phyloP scores from a whole-genome alignment of 192 early-diverging fungal genomes.

The Coemansia sp. region DNA sequence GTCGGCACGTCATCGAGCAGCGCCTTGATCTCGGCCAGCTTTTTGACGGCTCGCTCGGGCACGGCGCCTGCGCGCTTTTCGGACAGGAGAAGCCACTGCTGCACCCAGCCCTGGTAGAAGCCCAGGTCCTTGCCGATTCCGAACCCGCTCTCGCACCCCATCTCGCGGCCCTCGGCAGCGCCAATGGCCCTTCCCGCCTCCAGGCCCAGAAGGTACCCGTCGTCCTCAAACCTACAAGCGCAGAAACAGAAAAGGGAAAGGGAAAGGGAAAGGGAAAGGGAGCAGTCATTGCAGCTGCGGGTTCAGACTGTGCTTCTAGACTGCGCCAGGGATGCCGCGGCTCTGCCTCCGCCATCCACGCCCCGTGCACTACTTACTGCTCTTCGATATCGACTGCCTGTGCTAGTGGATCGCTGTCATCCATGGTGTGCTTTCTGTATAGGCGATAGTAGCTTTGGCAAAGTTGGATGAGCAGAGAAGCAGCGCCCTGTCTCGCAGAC shows the following conservation, averaged over 20 bases:
- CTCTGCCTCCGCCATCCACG: too few species aligned
- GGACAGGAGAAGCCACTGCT: constrained; percentile 34
- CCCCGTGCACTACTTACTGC: constrained; percentile 20
- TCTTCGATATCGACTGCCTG: constrained; percentile 21
- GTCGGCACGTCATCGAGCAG: constrained; percentile 19
- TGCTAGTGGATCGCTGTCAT: constrained; percentile 18
- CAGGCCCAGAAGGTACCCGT: constrained; percentile 32
- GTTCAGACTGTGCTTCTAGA: too few species aligned
- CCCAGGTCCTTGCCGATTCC: constrained; percentile 47
- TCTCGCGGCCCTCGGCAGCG: constrained; percentile 39
- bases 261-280: neutral
- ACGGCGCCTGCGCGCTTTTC: constrained; percentile 23
- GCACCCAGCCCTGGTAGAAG: constrained; percentile 49
- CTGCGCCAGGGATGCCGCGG: neutral
- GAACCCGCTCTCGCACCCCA: constrained; percentile 43
- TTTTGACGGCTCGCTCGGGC: constrained; percentile 25
- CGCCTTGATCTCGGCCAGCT: constrained; percentile 30
- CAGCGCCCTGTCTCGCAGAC: too few species aligned
- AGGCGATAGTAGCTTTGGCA: too few species aligned
- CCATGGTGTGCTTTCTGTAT: too few species aligned
- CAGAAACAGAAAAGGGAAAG: too few species aligned
- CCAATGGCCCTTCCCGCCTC: constrained; percentile 29
- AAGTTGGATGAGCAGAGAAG: neutral
- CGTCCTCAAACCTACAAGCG: constrained; percentile 20
- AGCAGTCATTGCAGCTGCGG: neutral